Conservation (phyloP, 2,329 filamentous ascomycete species). For the Cladosporium sp. region DNA sequence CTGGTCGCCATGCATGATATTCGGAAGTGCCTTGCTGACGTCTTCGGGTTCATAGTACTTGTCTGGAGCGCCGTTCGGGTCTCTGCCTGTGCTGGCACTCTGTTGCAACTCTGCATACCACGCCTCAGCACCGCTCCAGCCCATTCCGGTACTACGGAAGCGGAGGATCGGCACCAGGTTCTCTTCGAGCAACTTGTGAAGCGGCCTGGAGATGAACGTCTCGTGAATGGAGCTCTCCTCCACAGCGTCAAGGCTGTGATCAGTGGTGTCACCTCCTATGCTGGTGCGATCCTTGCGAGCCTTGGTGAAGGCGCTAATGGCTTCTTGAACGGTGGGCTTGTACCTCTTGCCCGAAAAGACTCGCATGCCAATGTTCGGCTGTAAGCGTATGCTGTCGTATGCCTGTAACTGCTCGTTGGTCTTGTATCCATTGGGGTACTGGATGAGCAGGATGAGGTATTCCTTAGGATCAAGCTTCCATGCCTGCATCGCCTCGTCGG, state of each 20-base stretch:
- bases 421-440: slow-evolving; percentile 63
- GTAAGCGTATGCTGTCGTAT: slow-evolving; percentile 37
- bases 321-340: slow-evolving; percentile 65
- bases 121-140: slow-evolving; percentile 69
- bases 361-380: slow-evolving; percentile 57
- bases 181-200: slow-evolving; percentile 67
- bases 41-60: slow-evolving; percentile 39
- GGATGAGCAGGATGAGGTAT: slow-evolving; percentile 73
- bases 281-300: slow-evolving; percentile 32
- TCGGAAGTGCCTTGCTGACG: slow-evolving; percentile 41
- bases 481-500: slow-evolving; percentile 71
- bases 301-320: slow-evolving; percentile 53
- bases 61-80: slow-evolving; percentile 36
- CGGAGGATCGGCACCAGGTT: slow-evolving; percentile 63
- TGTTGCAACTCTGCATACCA: slow-evolving; percentile 52
- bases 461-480: slow-evolving; percentile 70
- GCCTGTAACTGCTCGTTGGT: slow-evolving; percentile 56
- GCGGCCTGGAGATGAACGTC: slow-evolving; percentile 70
- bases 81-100: slow-evolving; percentile 32
- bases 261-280: neutral
- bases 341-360: slow-evolving; percentile 71
- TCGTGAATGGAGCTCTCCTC: slow-evolving; percentile 47
- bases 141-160: slow-evolving; percentile 55
- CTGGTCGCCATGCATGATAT: slow-evolving; percentile 54
- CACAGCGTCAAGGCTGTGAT: slow-evolving; percentile 29